phyloP scores from a whole-genome alignment of 345 rosid species.

The Gossypium raimondii region DNA sequence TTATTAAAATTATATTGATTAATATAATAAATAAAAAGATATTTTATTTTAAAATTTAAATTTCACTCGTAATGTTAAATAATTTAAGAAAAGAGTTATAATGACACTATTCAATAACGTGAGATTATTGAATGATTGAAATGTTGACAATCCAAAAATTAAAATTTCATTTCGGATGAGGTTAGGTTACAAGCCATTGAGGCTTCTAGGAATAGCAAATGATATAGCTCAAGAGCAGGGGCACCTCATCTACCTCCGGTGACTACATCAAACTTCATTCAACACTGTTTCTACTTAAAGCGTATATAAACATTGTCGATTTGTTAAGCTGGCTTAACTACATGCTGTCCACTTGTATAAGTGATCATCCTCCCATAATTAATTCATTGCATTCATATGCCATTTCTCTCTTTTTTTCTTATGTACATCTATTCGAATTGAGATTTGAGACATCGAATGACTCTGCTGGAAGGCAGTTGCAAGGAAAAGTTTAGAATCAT shows the following conservation, averaged over 20 bases:
- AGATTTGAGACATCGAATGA: background rate
- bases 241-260: conserved; percentile 42
- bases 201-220: conserved; percentile 63
- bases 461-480: background rate
- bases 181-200: conserved; percentile 68
- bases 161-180: conserved; percentile 3
- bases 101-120: too few relatives aligned
- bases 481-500: background rate
- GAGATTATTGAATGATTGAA: too few relatives aligned
- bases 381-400: background rate
- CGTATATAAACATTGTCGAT: background rate
- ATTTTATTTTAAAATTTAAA: too few relatives aligned
- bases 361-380: background rate
- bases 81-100: background rate
- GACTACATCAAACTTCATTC: conserved; percentile 11
- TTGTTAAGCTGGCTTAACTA: background rate
- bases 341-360: background rate
- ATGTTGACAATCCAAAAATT: too few relatives aligned
- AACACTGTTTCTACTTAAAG: background rate
- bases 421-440: background rate
- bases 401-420: background rate
- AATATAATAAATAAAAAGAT: too few relatives aligned
- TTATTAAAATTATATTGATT: too few relatives aligned
- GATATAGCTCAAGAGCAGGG: conserved; percentile 72
- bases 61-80: too few relatives aligned